Percentiles rank a stretch among this genome's conserved stretches.
Evolutionary conservation across 306 rosid genomes (phyloP).

Genomic region (Castanospermum australe): DNA sequence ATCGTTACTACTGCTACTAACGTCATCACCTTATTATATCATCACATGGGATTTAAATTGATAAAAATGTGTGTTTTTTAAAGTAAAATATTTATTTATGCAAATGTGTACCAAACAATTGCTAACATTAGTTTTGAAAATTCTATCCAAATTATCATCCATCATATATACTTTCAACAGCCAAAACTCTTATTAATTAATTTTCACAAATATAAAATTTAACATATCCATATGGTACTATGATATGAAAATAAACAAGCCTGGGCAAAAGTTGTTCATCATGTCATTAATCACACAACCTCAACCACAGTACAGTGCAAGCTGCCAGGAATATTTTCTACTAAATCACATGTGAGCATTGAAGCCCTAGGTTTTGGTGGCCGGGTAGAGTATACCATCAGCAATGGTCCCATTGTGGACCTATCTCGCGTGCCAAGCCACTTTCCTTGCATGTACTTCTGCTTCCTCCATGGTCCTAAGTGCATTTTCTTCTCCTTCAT

Average conservation of each 20-base stretch:
- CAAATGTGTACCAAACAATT: no score
- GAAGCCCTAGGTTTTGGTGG: constrained; percentile 57
- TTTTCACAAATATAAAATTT: not conserved
- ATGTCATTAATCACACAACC: constrained; percentile 42
- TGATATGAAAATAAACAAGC: not conserved
- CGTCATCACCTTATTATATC: no score
- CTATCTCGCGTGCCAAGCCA: constrained; percentile 63
- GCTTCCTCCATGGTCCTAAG: constrained; percentile 87
- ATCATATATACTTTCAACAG: not conserved
- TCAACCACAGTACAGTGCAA: constrained; percentile 45
- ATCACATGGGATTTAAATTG: no score
- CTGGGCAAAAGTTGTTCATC: not conserved
- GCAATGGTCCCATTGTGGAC: constrained; percentile 38
- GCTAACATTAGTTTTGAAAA: no score
- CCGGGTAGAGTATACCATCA: constrained; percentile 20
- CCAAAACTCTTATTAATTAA: not conserved
- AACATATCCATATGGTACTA: not conserved
- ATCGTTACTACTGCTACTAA: no score
- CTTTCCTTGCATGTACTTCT: constrained; percentile 81
- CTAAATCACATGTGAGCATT: constrained; percentile 71
- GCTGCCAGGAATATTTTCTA: constrained; percentile 39
- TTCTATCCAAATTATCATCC: no score
- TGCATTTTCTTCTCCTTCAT: constrained; percentile 93
- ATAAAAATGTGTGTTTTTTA: no score
- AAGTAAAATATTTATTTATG: no score